phyloP scores from a whole-genome alignment of 2,329 filamentous ascomycete species.

The Aspergillus versicolor region DNA sequence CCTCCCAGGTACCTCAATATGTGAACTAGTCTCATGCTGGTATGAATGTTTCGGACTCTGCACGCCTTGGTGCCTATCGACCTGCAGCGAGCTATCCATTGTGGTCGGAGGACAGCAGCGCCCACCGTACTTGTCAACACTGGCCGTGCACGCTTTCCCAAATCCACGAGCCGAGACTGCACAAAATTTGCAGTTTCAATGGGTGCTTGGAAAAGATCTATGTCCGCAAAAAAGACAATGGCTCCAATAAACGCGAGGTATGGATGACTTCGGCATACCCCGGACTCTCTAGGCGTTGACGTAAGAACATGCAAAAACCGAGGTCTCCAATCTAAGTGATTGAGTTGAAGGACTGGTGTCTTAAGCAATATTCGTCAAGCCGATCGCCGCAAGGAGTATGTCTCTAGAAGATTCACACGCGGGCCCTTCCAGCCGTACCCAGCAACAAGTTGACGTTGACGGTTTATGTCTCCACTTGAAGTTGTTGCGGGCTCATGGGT shows the following conservation, averaged over 20 bases:
- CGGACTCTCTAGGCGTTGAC: constrained; percentile 12
- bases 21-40: constrained; percentile 5
- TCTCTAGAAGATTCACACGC: constrained; percentile 10
- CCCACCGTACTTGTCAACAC: background rate
- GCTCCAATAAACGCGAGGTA: background rate
- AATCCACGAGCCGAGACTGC: background rate
- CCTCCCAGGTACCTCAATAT: background rate
- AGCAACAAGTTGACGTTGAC: constrained; percentile 3
- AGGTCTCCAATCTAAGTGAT: background rate
- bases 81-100: constrained; percentile 1
- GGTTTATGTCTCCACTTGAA: constrained; percentile 7
- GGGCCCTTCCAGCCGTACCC: background rate
- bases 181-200: background rate
- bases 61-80: constrained; percentile 18
- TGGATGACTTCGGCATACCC: constrained; percentile 11
- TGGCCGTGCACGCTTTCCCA: too few species aligned
- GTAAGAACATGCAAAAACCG: background rate
- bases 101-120: background rate
- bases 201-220: background rate
- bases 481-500: background rate
- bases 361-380: constrained; percentile 1
- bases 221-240: background rate
- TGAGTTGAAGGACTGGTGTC: background rate
- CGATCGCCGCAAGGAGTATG: constrained; percentile 15
- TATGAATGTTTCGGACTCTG: constrained; percentile 20